phyloP scores from a whole-genome alignment of 1,139 yeast genomes.

The Suhomyces anneliseae region DNA sequence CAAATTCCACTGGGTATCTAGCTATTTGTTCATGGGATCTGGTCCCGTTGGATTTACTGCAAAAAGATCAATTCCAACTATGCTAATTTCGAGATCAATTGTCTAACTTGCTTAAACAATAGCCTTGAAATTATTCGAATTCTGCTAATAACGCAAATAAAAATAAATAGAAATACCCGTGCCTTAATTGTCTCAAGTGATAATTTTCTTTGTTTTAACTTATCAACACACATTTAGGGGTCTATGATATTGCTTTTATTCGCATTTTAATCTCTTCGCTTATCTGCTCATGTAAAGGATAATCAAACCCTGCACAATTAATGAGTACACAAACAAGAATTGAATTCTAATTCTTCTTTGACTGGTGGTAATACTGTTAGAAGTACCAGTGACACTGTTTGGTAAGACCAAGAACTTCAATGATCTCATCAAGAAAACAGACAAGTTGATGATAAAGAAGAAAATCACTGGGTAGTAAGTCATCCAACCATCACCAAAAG shows the following conservation, averaged over 20 bases:
- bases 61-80: too few relatives aligned
- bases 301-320: constrained; percentile 59
- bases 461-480: constrained; percentile 43
- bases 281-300: constrained; percentile 33
- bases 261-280: neutral
- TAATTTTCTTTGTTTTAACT: too few relatives aligned
- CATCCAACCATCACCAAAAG: constrained; percentile 36
- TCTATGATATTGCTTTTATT: neutral
- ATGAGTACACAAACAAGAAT: constrained; percentile 82
- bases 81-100: too few relatives aligned
- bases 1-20: too few relatives aligned
- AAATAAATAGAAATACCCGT: too few relatives aligned
- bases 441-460: constrained; percentile 51
- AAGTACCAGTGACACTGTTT: constrained; percentile 38
- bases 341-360: constrained; percentile 84
- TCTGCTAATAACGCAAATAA: too few relatives aligned
- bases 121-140: too few relatives aligned
- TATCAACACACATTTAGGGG: neutral
- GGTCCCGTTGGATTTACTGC: too few relatives aligned
- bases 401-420: constrained; percentile 74
- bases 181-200: too few relatives aligned
- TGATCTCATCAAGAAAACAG: constrained; percentile 79
- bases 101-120: too few relatives aligned
- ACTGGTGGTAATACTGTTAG: constrained; percentile 58
- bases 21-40: too few relatives aligned